A percentile compares a stretch with the other conserved stretches of the same genome.
Evolutionary conservation across 495 filamentous ascomycete species (phyloP).

Genomic region (Penicillium silybi): DNA sequence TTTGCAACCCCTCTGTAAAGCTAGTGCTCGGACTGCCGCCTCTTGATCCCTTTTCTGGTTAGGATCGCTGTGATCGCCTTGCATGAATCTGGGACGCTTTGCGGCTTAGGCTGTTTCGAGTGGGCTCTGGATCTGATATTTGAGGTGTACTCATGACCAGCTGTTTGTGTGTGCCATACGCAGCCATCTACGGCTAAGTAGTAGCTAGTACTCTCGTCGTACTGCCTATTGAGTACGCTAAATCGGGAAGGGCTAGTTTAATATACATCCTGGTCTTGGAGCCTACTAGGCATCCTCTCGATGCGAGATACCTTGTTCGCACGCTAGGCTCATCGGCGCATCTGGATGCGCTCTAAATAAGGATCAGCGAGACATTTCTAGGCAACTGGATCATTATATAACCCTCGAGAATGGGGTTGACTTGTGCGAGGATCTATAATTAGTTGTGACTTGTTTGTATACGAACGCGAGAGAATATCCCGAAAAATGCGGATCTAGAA

Average conservation of each 20-base stretch:
- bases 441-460: neutral
- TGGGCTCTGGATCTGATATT: neutral
- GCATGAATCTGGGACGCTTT: slow-evolving; percentile 10
- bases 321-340: neutral
- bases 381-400: neutral
- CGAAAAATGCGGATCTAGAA: neutral
- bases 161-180: neutral
- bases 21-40: slow-evolving; percentile 8
- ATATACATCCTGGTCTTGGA: neutral
- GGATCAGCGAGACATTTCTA: neutral
- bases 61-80: slow-evolving; percentile 9
- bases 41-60: slow-evolving; percentile 3
- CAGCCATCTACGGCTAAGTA: neutral
- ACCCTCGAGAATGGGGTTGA: neutral
- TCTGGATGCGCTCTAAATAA: neutral
- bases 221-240: slow-evolving; percentile 1
- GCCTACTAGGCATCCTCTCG: neutral
- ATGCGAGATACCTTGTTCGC: neutral
- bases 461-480: neutral
- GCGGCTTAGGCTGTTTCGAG: slow-evolving; percentile 1
- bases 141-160: neutral
- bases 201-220: neutral
- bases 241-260: slow-evolving; percentile 2
- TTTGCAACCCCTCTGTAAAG: neutral
- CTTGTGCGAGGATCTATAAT: neutral